Base-by-base conservation (phyloP, 1,139 yeast species). In the Suhomyces atakaporum region DNA sequence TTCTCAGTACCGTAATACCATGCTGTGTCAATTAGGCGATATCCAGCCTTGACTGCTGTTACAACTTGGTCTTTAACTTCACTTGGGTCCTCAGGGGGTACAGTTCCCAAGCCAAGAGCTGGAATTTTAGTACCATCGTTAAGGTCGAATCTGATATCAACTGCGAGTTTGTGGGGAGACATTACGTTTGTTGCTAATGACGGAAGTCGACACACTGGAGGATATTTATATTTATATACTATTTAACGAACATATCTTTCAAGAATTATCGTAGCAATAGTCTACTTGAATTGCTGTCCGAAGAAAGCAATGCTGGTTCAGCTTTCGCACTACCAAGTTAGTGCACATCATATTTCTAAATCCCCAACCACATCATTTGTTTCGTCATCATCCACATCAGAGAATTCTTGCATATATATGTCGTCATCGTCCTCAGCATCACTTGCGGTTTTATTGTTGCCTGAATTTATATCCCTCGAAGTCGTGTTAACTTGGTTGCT, bases 1-100 rank as follows among this genome's bases (percentile, higher is more conserved):
- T 64, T 61, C 47, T 77, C 82, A 5, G 74, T 64, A 0, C 78
- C 77, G 50, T 77, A 77, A 39, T 51, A 65, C 73, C 72, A 67
- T 10, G 73, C 73, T 7, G 72, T 63, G 42, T 68, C 73, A 27
- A 68, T 63, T 35, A 59, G 68, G 24, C 73, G 63, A 40, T 63
- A 67, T 0, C 73, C 73, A 0, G 73, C 70, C 40, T 56, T 63
- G 4, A 68, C 56, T 1, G 73, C 73, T 8, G 70, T 56, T 11
- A 62, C 51, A 2, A 67, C 70, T 46, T 65, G 71, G 25, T 60
- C 54, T 31, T 60, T 63, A 3, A 66, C 66, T 18, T 58, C 66
- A 8, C 51, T 49, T 5, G 63, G 60, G 37, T 63, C 60, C 8
- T 54, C 60, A 2, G 66, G 53, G 2, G 70, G 63, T 15, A 63